Conservation (phyloP, 305 asterid species). For the Fraxinus velutina region DNA sequence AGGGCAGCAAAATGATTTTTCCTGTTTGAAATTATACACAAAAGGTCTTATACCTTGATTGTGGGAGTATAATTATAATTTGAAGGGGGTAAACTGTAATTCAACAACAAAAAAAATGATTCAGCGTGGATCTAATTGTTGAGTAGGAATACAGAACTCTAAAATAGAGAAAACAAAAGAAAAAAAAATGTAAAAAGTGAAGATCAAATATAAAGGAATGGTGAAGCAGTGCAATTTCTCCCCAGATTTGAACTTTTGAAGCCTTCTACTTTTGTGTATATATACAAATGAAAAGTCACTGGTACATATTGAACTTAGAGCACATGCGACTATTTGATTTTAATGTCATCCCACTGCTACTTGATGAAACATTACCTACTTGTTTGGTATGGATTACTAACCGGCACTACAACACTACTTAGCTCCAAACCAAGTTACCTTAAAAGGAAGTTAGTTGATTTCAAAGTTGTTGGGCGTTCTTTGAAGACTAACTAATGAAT, state of each 20-base stretch:
- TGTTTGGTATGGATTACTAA: neutral
- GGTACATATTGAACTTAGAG: neutral
- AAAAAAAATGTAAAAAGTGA: neutral
- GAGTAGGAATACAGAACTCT: neutral
- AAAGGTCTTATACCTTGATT: neutral
- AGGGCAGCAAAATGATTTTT: neutral
- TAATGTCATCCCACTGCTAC: neutral
- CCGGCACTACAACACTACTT: neutral
- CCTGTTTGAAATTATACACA: neutral
- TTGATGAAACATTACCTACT: neutral
- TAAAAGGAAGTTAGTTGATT: conserved; percentile 12
- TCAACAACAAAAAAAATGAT: neutral
- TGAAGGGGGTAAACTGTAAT: neutral
- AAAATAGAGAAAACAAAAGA: neutral
- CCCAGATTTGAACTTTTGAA: neutral
- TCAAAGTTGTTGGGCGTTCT: conserved; percentile 28
- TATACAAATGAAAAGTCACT: neutral
- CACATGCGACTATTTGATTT: neutral
- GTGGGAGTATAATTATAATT: neutral
- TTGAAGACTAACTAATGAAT: conserved; percentile 69
- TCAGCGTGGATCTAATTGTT: neutral
- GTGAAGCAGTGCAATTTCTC: neutral
- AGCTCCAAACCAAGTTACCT: neutral
- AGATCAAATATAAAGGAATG: neutral
- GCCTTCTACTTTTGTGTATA: neutral